Evolutionary conservation across 2,329 filamentous ascomycete species (phyloP), one percentile per base, ranked within the genome.

Genomic region (Rutstroemia sp.): DNA sequence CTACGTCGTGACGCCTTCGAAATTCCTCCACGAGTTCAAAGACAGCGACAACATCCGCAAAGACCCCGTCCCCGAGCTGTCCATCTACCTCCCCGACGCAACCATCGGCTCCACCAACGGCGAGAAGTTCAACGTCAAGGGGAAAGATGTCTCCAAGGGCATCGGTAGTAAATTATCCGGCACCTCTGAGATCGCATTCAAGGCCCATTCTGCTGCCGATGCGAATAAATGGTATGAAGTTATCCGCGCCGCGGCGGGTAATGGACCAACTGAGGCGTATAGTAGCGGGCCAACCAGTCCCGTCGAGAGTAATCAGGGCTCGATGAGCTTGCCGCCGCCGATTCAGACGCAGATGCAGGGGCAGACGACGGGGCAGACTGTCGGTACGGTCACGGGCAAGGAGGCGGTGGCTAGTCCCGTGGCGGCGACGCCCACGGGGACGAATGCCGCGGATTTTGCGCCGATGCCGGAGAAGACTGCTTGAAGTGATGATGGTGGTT

Each of bases 1-100:
- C 78, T 99, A 96, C 69, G 92, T 94, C 56, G 83, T 97, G 49
- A 95, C 91, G 0, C 88, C 90, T 0, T 82, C 88, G 57, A 90
- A 89, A 67, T 99, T 87, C 74, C 75, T 99, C 58, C 94, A 99
- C 75, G 92, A 96, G 72, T 99, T 95, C 79, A 95, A 95, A 74
- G 91, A 95, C 67, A 87, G 89, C 69, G 92, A 97, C 67, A 80
- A 84, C 67, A 64, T 79, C 52, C 78, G 79, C 49, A 74, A 82
- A 66, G 90, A 95, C 60, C 90, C 90, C 9, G 79, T 81, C 56
- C 92, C 94, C 0, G 92, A 99, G 70, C 77, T 94, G 42, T 94
- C 88, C 14, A 83, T 99, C 63, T 97, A 92, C 72, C 83, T 99
- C 1, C 92, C 94, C 10, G 94, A 99, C 65, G 95, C 92, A 65